Percentiles rank a stretch among this genome's conserved stretches.
These are phyloP conservation scores for Leccinum disarticulatum DNA, from an alignment of 768 basidiomycete genomes.

Conservation along the genomic window DNA sequence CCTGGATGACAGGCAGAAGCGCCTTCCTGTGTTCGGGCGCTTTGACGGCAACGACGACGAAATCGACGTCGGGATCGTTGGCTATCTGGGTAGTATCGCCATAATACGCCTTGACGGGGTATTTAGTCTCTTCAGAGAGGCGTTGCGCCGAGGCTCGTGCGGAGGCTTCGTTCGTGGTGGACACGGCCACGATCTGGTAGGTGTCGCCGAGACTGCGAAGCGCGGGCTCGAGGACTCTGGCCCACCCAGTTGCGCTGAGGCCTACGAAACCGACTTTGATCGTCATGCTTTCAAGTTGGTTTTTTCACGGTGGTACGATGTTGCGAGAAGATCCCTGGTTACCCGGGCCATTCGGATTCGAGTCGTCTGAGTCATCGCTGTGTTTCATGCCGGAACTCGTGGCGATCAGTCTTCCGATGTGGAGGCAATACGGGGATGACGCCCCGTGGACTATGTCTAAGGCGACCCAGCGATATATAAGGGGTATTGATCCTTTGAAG, in stretches of 20 bases:
- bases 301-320: neutral
- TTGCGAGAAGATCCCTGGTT: neutral
- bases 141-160: slow-evolving; percentile 9
- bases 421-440: neutral
- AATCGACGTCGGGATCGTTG: slow-evolving; percentile 15
- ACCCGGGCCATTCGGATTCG: neutral
- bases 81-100: slow-evolving; percentile 15
- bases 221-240: slow-evolving; percentile 7
- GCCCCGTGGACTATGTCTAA: neutral
- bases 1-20: slow-evolving; percentile 12
- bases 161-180: slow-evolving; percentile 10
- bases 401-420: neutral
- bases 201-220: slow-evolving; percentile 10
- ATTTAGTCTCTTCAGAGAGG: slow-evolving; percentile 1
- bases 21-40: slow-evolving; percentile 9
- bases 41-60: slow-evolving; percentile 14
- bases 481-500: too few species aligned
- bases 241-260: slow-evolving; percentile 10
- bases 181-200: slow-evolving; percentile 14
- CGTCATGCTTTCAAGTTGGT: neutral
- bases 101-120: slow-evolving; percentile 11
- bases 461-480: too few species aligned
- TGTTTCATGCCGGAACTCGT: neutral
- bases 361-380: neutral
- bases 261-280: slow-evolving; percentile 12